Percentiles rank a stretch among this genome's conserved stretches.
Evolutionary conservation across 192 early-diverging fungal species (phyloP).

Genomic region (Backusella psychrophila): DNA sequence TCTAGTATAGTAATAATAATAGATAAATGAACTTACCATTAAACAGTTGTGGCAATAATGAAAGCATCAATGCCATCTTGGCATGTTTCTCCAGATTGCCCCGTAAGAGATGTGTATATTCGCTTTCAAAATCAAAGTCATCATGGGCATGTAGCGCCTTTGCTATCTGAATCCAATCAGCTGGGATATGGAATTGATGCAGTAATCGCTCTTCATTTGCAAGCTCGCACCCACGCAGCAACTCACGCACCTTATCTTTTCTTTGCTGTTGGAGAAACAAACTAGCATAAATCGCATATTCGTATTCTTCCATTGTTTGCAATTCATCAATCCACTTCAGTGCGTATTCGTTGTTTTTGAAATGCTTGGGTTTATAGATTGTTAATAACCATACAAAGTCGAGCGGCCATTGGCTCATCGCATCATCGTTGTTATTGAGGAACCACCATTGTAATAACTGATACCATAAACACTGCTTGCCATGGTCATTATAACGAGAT

Average conservation of each 20-base stretch:
- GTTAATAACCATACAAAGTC: not conserved
- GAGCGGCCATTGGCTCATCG: not conserved
- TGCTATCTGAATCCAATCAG: not conserved
- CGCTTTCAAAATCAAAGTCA: conserved; percentile 1
- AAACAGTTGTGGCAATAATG: not conserved
- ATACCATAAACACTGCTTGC: not conserved
- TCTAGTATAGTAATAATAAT: too few relatives aligned
- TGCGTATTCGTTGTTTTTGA: not conserved
- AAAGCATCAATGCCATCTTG: not conserved
- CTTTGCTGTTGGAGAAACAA: not conserved
- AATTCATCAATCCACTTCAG: not conserved
- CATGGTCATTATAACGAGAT: not conserved
- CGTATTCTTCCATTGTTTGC: not conserved
- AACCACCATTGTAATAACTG: not conserved
- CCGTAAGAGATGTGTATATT: not conserved
- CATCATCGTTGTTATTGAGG: not conserved
- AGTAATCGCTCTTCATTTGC: not conserved
- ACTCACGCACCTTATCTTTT: not conserved
- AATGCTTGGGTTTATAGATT: not conserved
- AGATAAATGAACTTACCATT: not conserved
- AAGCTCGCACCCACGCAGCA: not conserved
- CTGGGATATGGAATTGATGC: not conserved
- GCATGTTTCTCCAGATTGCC: not conserved
- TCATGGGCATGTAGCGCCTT: not conserved
- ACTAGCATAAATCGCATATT: not conserved